phyloP scores from a whole-genome alignment of 2,329 filamentous ascomycete species.

The Arachnomyces sp. region DNA sequence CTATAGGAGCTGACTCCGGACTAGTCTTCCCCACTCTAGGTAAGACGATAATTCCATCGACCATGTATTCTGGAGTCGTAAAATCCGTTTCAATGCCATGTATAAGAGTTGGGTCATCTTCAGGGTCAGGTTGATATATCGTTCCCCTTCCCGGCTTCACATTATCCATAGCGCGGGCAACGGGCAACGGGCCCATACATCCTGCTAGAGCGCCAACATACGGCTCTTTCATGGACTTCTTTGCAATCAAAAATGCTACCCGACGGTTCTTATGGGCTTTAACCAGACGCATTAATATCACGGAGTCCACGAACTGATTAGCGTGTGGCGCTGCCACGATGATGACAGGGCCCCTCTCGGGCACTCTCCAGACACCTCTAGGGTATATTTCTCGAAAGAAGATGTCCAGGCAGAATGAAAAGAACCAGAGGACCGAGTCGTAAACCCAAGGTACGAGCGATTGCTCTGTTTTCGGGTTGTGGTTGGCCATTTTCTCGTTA shows the following conservation, averaged over 20 bases:
- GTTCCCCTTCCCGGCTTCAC: slow-evolving; percentile 64
- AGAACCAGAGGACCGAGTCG: slow-evolving; percentile 25
- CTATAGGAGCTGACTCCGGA: slow-evolving; percentile 65
- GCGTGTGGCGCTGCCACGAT: slow-evolving; percentile 86
- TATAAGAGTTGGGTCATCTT: slow-evolving; percentile 66
- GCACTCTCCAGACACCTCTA: slow-evolving; percentile 76
- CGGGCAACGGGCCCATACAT: slow-evolving; percentile 71
- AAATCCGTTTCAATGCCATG: slow-evolving; percentile 69
- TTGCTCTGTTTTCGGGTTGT: no score
- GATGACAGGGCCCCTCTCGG: slow-evolving; percentile 68
- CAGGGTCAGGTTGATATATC: slow-evolving; percentile 72
- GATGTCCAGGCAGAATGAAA: slow-evolving; percentile 62
- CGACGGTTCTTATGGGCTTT: slow-evolving; percentile 70
- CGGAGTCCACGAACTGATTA: slow-evolving; percentile 83
- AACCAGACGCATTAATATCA: slow-evolving; percentile 74
- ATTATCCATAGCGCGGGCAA: slow-evolving; percentile 72
- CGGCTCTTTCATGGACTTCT: slow-evolving; percentile 72
- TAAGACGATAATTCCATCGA: slow-evolving; percentile 68
- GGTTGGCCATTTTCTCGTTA: no score
- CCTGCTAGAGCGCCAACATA: slow-evolving; percentile 76
- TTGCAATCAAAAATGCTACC: slow-evolving; percentile 74
- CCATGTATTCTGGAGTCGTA: slow-evolving; percentile 55
- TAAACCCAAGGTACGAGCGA: slow-evolving; percentile 21
- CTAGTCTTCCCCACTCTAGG: slow-evolving; percentile 63
- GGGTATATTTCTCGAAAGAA: slow-evolving; percentile 90